Evolutionary conservation across 2,329 filamentous ascomycete species (phyloP), one percentile per base, ranked within the genome.

Genomic region (Aspergillus tubingensis): DNA sequence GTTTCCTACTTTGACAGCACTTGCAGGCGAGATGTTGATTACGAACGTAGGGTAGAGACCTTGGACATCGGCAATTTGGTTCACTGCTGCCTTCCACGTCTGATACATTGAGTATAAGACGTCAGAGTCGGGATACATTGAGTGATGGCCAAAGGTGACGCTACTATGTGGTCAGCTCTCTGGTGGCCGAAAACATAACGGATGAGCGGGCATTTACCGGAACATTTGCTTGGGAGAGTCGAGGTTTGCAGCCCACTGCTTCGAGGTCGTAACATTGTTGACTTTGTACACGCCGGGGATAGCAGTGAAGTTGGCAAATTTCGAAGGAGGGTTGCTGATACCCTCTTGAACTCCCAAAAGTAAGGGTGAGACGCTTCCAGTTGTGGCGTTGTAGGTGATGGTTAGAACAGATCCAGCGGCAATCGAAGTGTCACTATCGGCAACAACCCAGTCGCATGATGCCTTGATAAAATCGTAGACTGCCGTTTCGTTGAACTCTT

Each of bases 31-130:
- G 1, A 68, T 51, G 54, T 79, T 78, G 21, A 73, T 57, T 0
- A 79, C 72, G 38, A 78, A 75, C 0, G 77, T 79, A 1, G 77
- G 76, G 17, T 70, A 70, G 2, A 79, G 67, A 5, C 76, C 76
- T 36, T 74, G 57, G 1, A 79, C 72, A 38, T 79, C 76, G 7
- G 64, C 52, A 13, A 77, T 67, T 3, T 73, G 57, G 0, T 74
- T 67, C 0, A 79, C 65, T 0, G 75, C 71, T 0, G 58, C 62
- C 50, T 71, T 75, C 77, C 77, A 80, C 0, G 65, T 55, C 3
- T 72, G 8, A 57, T 74, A 77, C 1, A 80, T 75, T 1, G 64
- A 60, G 47, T 63, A 60, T 0, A 80, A 62, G 6, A 68, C 68
- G 1, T 70, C 62, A 0, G 71, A 63, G 61, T 79, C 71, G 0